Percentiles rank a stretch among this genome's conserved stretches.
phyloP scores from a whole-genome alignment of 805 yeast genomes.

The Kurtzmaniella fragi region DNA sequence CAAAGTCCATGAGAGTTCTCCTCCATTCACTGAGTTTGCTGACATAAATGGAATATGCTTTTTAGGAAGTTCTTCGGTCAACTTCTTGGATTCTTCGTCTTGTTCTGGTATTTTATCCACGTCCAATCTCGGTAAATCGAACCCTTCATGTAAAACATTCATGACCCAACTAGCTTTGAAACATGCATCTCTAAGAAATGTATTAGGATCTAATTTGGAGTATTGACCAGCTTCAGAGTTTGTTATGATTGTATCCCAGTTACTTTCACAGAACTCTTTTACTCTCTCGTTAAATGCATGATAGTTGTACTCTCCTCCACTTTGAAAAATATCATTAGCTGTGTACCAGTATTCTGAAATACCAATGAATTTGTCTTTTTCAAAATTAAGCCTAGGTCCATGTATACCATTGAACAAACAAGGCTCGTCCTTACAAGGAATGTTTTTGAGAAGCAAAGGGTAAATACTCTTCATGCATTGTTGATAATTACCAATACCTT shows the following conservation, averaged over 20 bases:
- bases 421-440: slow-evolving; percentile 83
- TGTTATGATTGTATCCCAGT: slow-evolving; percentile 56
- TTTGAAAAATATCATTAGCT: slow-evolving; percentile 81
- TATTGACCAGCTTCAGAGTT: slow-evolving; percentile 54
- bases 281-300: slow-evolving; percentile 61
- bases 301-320: slow-evolving; percentile 87
- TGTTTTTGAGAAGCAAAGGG: slow-evolving; percentile 70
- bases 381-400: slow-evolving; percentile 82
- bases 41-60: slow-evolving; percentile 69
- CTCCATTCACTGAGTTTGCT: slow-evolving; percentile 73
- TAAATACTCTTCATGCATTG: slow-evolving; percentile 66
- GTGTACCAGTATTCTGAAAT: slow-evolving; percentile 98
- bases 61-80: slow-evolving; percentile 19
- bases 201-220: slow-evolving; percentile 47
- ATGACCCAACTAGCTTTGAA: slow-evolving; percentile 95
- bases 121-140: slow-evolving; percentile 73
- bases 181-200: slow-evolving; percentile 66
- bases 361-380: slow-evolving; percentile 80
- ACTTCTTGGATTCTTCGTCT: slow-evolving; percentile 17
- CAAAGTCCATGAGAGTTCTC: slow-evolving; percentile 91
- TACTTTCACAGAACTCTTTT: slow-evolving; percentile 65
- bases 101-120: slow-evolving; percentile 32
- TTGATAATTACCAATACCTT: slow-evolving; percentile 77
- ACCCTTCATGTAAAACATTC: slow-evolving; percentile 87
- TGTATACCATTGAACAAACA: slow-evolving; percentile 94